Conservation (phyloP, 345 rosid genomes). For the Eucalyptus coolabah region DNA sequence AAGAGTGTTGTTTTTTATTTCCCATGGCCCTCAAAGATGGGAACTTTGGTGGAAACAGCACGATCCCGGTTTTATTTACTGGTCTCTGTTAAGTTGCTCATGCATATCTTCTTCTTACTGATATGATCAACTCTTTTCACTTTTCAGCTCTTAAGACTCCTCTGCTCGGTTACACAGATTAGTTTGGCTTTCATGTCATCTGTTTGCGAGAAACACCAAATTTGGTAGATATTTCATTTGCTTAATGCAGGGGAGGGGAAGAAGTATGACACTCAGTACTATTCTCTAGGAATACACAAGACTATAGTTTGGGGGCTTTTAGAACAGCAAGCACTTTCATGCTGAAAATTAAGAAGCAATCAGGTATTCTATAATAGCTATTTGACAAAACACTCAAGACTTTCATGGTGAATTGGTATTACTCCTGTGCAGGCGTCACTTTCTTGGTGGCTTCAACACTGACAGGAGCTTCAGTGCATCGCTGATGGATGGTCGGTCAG, state of each 20-base stretch:
- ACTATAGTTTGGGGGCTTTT: neutral
- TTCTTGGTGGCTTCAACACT: conserved; percentile 9
- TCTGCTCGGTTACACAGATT: neutral
- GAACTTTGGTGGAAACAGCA: neutral
- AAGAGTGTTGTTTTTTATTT: neutral
- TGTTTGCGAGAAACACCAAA: neutral
- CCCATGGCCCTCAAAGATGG: neutral
- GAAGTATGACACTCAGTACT: neutral
- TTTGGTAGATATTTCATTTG: neutral
- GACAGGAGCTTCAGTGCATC: conserved; percentile 62
- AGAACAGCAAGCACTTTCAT: neutral
- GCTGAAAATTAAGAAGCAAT: neutral
- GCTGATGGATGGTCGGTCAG: conserved; percentile 50
- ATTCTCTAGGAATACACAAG: neutral
- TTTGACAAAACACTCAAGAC: neutral
- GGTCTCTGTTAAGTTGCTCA: neutral
- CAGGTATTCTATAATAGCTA: neutral
- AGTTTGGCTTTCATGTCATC: neutral
- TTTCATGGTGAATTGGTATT: neutral
- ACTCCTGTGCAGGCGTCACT: neutral
- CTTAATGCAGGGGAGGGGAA: neutral
- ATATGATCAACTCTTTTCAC: too few relatives aligned
- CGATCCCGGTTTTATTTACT: neutral
- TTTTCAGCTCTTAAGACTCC: neutral
- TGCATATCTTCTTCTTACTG: neutral